Base-by-base conservation (phyloP, 2,329 filamentous ascomycete species). In the Colletotrichum graminicola region DNA sequence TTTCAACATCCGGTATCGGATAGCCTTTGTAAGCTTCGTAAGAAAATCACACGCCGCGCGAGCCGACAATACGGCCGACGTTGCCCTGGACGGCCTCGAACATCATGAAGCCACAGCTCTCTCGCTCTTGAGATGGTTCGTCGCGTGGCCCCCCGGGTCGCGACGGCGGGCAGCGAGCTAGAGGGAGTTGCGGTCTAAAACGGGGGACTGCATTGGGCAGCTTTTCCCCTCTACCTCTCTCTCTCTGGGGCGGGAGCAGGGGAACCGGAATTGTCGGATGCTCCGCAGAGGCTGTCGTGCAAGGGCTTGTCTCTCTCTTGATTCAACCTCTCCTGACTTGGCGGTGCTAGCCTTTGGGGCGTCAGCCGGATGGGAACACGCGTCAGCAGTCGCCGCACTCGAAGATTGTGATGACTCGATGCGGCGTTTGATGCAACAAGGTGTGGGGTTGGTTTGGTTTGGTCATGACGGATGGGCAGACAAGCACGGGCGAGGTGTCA, bases 71-170 rank as follows among this genome's bases (percentile, higher is more conserved):
- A 26, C 64, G 56, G 21, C 64, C 67, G 32, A 75, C 61, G 3
- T 66, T 66, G 1, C 47, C 51, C 77, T 82, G 81, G 12, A 82
- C 80, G 0, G 66, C 71, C 6, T 80, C 76, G 63, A 84, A 84
- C 5, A 79, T 76, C 66, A 78, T 80, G 49, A 74, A 80, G 8
- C 78, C 76, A 69, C 83, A 85, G 3, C 73, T 66, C 76, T 85
- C 76, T 85, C 82, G 75, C 83, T 85, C 77, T 85, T 83, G 10
- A 92, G 78, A 73, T 92, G 88, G 75, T 82, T 83, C 73, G 84
- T 78, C 39, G 39, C 11, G 83, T 66, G 16, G 70, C 79, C 3
- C 39, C 80, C 83, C 23, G 82, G 81, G 68, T 91, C 89, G 1
- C 81, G 80, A 18, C 75, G 69, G 2, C 83, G 82, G 10, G 91